Evolutionary conservation across 306 rosid species (phyloP).

Genomic region (Inga leiocalycina): DNA sequence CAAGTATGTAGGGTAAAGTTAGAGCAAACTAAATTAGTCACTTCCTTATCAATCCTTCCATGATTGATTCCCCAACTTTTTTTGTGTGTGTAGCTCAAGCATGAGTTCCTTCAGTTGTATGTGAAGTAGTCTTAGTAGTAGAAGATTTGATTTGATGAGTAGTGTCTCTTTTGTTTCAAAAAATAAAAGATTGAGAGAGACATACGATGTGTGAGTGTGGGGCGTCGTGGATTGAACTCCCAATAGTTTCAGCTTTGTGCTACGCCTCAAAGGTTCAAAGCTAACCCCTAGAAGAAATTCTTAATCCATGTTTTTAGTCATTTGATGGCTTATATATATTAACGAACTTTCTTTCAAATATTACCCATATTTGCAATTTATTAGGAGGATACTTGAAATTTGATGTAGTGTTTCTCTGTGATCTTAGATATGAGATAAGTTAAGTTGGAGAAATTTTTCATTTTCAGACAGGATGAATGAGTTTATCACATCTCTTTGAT

Average conservation of each 20-base stretch:
- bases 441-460: too few species aligned
- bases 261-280: constrained; percentile 35
- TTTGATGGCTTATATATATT: too few species aligned
- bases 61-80: not conserved
- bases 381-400: too few species aligned
- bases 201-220: constrained; percentile 19
- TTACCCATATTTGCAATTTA: too few species aligned
- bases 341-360: too few species aligned
- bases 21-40: not conserved
- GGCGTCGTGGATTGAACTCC: constrained; percentile 51
- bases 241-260: constrained; percentile 45
- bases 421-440: too few species aligned
- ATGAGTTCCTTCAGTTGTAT: not conserved
- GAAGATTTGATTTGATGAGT: not conserved
- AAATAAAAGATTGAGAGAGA: constrained; percentile 3
- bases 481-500: too few species aligned
- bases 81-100: constrained; percentile 53
- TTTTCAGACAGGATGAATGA: too few species aligned
- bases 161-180: not conserved
- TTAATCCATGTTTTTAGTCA: too few species aligned
- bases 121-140: not conserved
- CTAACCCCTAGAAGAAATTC: not conserved
- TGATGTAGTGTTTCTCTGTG: too few species aligned
- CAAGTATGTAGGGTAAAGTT: too few species aligned
- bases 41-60: not conserved